phyloP scores from a whole-genome alignment of 225 moss, liverwort and hornwort species.

The Antitrichia curtipendula region DNA sequence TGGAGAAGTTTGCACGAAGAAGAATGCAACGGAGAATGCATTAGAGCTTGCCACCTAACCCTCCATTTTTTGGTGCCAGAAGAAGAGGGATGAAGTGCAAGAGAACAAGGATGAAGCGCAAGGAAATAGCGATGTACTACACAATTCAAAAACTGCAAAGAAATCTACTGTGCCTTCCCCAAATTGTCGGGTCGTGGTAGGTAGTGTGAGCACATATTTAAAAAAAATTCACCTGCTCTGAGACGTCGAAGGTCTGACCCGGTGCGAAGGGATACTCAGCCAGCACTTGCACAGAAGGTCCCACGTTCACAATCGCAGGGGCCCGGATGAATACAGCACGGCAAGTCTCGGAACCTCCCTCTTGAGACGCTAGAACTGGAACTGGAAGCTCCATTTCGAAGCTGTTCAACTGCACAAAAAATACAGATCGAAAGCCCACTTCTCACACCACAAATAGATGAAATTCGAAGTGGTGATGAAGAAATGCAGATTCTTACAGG shows the following conservation, averaged over 20 bases:
- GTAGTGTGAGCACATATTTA: background rate
- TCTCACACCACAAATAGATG: background rate
- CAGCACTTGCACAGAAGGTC: slow-evolving; percentile 74
- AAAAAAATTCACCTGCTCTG: slow-evolving; percentile 29
- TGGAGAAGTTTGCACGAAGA: no score
- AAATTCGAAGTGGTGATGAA: background rate
- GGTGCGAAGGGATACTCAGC: slow-evolving; percentile 35
- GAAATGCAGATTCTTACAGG: background rate
- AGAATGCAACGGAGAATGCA: background rate
- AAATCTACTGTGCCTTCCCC: background rate
- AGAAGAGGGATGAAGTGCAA: background rate
- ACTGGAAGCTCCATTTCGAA: slow-evolving; percentile 81
- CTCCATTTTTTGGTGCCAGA: background rate
- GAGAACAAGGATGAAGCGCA: background rate
- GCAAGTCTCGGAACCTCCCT: slow-evolving; percentile 54
- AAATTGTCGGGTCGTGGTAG: background rate
- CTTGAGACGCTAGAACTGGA: slow-evolving; percentile 42
- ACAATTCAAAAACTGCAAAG: background rate
- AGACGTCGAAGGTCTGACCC: background rate
- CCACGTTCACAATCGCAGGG: slow-evolving; percentile 74
- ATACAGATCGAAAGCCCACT: background rate
- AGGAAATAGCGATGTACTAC: background rate
- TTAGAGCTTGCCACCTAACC: background rate
- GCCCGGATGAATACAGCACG: slow-evolving; percentile 97
- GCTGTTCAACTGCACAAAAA: slow-evolving; percentile 59